Percentiles rank a stretch among this genome's conserved stretches.
Evolutionary conservation across 176 grass and related monocot genomes (phyloP).

Genomic region (Puccinellia tenuiflora): DNA sequence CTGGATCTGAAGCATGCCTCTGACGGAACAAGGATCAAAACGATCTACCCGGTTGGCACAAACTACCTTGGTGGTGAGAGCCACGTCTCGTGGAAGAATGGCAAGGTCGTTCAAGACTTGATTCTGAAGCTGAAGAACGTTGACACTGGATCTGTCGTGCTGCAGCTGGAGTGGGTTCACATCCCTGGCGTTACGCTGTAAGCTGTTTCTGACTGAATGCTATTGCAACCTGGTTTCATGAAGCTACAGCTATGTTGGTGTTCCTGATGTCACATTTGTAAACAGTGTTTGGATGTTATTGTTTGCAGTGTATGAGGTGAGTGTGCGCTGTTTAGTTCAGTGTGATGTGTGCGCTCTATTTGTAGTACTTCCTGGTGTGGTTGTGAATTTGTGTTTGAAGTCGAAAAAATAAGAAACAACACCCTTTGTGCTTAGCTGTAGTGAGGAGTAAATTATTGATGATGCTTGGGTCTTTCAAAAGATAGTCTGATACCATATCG

Average conservation of each 20-base stretch:
- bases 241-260: neutral
- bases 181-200: constrained; percentile 44
- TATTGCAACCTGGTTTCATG: neutral
- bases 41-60: constrained; percentile 44
- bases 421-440: neutral
- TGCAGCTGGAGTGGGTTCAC: constrained; percentile 77
- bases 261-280: no score
- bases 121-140: constrained; percentile 61
- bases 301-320: neutral
- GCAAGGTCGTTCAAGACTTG: constrained; percentile 69
- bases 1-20: constrained; percentile 45
- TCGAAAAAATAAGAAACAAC: constrained; percentile 17
- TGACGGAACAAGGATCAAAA: constrained; percentile 42
- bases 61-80: constrained; percentile 72
- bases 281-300: neutral
- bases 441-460: constrained; percentile 6
- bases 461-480: no score
- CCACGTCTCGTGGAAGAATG: constrained; percentile 54
- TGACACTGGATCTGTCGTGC: constrained; percentile 54
- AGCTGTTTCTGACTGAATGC: neutral
- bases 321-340: neutral
- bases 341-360: neutral
- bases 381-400: neutral
- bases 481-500: no score
- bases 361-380: constrained; percentile 17